These are phyloP conservation scores for Acrodontium crateriforme DNA, from an alignment of 2,329 filamentous ascomycete species.

Conservation along the genomic window DNA sequence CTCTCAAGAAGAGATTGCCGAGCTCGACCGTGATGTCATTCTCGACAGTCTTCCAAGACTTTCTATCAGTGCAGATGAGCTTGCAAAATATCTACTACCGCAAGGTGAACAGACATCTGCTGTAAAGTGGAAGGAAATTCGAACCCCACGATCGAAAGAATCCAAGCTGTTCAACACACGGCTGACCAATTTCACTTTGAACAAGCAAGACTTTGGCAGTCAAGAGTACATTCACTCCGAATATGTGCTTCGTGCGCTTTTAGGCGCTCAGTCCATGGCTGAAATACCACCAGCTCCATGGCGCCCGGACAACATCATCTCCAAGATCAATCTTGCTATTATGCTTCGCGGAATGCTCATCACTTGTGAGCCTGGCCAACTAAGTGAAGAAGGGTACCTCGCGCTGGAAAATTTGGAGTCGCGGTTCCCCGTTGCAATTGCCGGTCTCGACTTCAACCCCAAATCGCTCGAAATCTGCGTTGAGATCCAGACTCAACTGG, in stretches of 20 bases:
- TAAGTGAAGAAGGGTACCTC: slow-evolving; percentile 15
- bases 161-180: slow-evolving; percentile 25
- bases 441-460: slow-evolving; percentile 8
- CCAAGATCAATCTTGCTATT: slow-evolving; percentile 30
- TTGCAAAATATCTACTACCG: slow-evolving; percentile 18
- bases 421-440: slow-evolving; percentile 13
- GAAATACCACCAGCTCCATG: slow-evolving; percentile 17
- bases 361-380: too few species aligned
- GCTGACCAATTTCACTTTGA: slow-evolving; percentile 20
- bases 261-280: slow-evolving; percentile 18
- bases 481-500: slow-evolving; percentile 15
- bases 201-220: slow-evolving; percentile 24
- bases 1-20: slow-evolving; percentile 29
- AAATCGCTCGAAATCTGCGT: slow-evolving; percentile 11
- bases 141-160: slow-evolving; percentile 24
- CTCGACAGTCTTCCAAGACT: slow-evolving; percentile 28
- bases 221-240: slow-evolving; percentile 29
- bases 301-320: slow-evolving; percentile 29
- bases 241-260: slow-evolving; percentile 26
- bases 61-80: slow-evolving; percentile 11
- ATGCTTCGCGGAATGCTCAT: slow-evolving; percentile 26
- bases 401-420: slow-evolving; percentile 12
- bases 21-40: slow-evolving; percentile 29
- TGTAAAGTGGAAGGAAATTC: slow-evolving; percentile 18
- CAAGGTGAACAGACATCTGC: slow-evolving; percentile 11